Conservation (phyloP, 2,329 filamentous ascomycete genomes). For the Lachnellula cervina region DNA sequence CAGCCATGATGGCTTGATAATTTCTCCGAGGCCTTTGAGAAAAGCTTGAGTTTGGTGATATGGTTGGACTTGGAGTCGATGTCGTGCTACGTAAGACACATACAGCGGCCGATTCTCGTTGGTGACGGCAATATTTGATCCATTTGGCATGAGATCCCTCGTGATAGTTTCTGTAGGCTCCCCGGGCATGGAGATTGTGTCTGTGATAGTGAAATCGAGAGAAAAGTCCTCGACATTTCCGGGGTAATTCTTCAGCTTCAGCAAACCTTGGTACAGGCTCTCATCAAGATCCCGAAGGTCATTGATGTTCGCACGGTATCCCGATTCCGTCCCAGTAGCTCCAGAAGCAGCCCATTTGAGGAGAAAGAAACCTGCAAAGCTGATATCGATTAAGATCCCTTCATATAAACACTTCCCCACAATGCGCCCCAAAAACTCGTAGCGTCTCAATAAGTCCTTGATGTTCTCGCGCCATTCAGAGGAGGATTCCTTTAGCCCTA, state of each 20-base stretch:
- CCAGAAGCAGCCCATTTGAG: constrained; percentile 84
- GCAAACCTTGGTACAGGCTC: constrained; percentile 80
- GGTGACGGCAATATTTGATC: constrained; percentile 73
- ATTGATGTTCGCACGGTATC: constrained; percentile 89
- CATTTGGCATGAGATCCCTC: constrained; percentile 70
- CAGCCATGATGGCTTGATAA: constrained; percentile 89
- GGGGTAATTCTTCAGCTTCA: constrained; percentile 76
- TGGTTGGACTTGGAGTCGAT: constrained; percentile 78
- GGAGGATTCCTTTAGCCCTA: constrained; percentile 48
- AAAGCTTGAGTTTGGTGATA: constrained; percentile 81
- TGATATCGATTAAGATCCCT: constrained; percentile 87
- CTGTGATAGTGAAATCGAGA: constrained; percentile 85
- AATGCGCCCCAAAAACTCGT: constrained; percentile 87
- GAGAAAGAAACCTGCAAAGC: constrained; percentile 92
- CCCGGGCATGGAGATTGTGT: constrained; percentile 50
- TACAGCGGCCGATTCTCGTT: constrained; percentile 94
- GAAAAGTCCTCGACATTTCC: constrained; percentile 76
- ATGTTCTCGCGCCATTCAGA: constrained; percentile 54
- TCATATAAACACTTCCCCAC: constrained; percentile 98
- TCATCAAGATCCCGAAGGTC: constrained; percentile 90
- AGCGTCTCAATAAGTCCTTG: constrained; percentile 62
- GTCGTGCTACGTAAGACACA: constrained; percentile 83
- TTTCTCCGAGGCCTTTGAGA: constrained; percentile 75
- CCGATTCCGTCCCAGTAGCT: constrained; percentile 59
- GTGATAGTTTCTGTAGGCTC: constrained; percentile 58